Conservation (phyloP, 768 basidiomycete species). For the Naganishia antarctica region DNA sequence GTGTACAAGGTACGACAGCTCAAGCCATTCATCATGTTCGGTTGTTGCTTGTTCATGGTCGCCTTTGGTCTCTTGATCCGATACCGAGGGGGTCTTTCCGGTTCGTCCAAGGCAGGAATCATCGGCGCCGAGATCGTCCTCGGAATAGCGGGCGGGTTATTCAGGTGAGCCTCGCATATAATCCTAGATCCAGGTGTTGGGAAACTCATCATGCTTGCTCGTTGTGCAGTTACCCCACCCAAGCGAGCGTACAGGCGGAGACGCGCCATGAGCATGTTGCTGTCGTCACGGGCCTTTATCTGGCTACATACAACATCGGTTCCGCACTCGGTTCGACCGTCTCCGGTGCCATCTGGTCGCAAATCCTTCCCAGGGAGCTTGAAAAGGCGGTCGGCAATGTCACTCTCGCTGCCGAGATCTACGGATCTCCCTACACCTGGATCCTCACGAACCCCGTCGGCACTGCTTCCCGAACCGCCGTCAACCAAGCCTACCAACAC, state of each 20-base stretch:
- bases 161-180: background rate
- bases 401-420: slow-evolving; percentile 36
- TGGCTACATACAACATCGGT: slow-evolving; percentile 37
- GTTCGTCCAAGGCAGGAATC: slow-evolving; percentile 31
- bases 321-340: slow-evolving; percentile 29
- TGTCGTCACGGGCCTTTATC: slow-evolving; percentile 33
- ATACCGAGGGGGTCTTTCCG: slow-evolving; percentile 31
- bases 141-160: slow-evolving; percentile 33
- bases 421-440: slow-evolving; percentile 38
- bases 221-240: slow-evolving; percentile 38
- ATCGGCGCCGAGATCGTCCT: slow-evolving; percentile 41
- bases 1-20: slow-evolving; percentile 40
- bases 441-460: slow-evolving; percentile 25
- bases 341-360: slow-evolving; percentile 38
- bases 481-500: slow-evolving; percentile 29
- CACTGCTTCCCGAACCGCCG: slow-evolving; percentile 21
- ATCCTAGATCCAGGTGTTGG: slow-evolving; percentile 23
- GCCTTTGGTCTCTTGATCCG: slow-evolving; percentile 45
- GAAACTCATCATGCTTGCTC: too few relatives aligned
- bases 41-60: slow-evolving; percentile 38
- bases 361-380: slow-evolving; percentile 18
- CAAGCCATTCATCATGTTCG: slow-evolving; percentile 42
- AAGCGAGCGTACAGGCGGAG: slow-evolving; percentile 36
- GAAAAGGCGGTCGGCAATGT: slow-evolving; percentile 29
- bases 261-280: slow-evolving; percentile 36